Base-by-base conservation (phyloP, 805 yeast species). In the Candida oleophila region DNA sequence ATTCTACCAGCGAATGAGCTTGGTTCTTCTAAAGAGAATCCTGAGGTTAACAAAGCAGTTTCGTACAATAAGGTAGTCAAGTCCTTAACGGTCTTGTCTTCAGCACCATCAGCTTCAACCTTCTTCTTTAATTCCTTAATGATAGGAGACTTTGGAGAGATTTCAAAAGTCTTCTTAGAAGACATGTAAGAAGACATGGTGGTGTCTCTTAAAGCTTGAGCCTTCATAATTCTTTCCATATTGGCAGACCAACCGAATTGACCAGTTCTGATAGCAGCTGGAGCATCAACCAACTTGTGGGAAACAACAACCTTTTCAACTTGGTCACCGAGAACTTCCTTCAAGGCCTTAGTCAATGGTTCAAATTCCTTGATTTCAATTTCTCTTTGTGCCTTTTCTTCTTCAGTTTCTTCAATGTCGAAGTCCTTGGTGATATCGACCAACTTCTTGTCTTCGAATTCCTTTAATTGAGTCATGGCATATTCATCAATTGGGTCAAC, bases 151-250 rank as follows among this genome's bases (percentile, higher is more conserved):
- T 82, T 86, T 77, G 99, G 97, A 64, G 98, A 92, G 60, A 94
- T 90, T 82, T 94, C 99, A 65, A 94, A 89, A 68, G 94, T 94
- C 86, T 94, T 94, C 90, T 94, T 94, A 47, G 99, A 94, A 42
- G 98, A 87, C 99, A 94, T 94, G 94, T 94, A 94, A 54, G 97
- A 83, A 37, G 98, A 90, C 99, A 94, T 94, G 61, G 96, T 82
- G 62, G 96, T 88, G 75, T 94, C 99, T 81, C 98, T 90, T 66
- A 94, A 80, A 62, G 99, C 99, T 82, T 94, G 99, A 53, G 99
- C 99, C 83, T 94, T 94, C 99, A 94, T 94, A 83, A 94, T 94
- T 87, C 99, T 92, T 82, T 94, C 99, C 99, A 94, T 94, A 83
- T 94, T 94, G 66, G 99, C 99, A 60, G 99, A 94, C 99, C 99